A percentile compares a stretch with the other conserved stretches of the same genome.
Conservation (phyloP, 768 basidiomycete species). For the Suillus tomentosus region DNA sequence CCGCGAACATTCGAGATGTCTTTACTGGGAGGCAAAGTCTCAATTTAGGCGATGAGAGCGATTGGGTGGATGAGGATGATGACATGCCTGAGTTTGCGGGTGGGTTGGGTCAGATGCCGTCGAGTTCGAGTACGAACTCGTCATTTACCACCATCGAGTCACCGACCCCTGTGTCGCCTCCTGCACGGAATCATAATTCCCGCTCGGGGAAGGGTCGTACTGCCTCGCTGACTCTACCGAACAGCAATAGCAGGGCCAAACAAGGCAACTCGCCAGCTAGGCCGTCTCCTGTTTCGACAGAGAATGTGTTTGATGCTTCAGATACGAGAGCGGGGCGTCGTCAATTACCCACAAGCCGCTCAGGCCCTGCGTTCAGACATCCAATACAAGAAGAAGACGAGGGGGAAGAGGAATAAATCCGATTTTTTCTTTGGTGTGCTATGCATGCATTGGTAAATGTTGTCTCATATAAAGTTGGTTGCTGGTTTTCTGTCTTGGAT, state of each 20-base stretch:
- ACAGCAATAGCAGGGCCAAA: conserved; percentile 43
- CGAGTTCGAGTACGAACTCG: conserved; percentile 27
- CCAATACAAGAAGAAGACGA: conserved; percentile 87
- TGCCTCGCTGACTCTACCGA: conserved; percentile 24
- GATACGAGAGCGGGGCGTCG: conserved; percentile 61
- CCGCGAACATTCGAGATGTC: conserved; percentile 67
- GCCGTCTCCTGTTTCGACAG: conserved; percentile 58
- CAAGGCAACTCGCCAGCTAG: conserved; percentile 61
- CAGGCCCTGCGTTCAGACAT: conserved; percentile 70
- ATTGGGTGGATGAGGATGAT: conserved; percentile 90
- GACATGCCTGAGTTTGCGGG: conserved; percentile 72
- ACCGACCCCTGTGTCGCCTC: conserved; percentile 48
- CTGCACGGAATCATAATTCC: conserved; percentile 48
- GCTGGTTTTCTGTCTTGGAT: conserved; percentile 16
- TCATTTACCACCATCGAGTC: conserved; percentile 35
- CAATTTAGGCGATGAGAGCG: conserved; percentile 72
- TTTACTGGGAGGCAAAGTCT: conserved; percentile 70
- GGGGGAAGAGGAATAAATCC: conserved; percentile 65
- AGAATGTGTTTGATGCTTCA: conserved; percentile 47
- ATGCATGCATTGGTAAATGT: neutral
- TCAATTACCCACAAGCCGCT: conserved; percentile 66
- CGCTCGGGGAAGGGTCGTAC: conserved; percentile 35
- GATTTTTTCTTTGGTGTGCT: conserved; percentile 5
- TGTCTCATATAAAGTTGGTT: conserved; percentile 12
- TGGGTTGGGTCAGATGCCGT: conserved; percentile 66